These are phyloP conservation scores for Colletotrichum sp. DNA, from an alignment of 2,329 filamentous ascomycete genomes.

Conservation along the genomic window DNA sequence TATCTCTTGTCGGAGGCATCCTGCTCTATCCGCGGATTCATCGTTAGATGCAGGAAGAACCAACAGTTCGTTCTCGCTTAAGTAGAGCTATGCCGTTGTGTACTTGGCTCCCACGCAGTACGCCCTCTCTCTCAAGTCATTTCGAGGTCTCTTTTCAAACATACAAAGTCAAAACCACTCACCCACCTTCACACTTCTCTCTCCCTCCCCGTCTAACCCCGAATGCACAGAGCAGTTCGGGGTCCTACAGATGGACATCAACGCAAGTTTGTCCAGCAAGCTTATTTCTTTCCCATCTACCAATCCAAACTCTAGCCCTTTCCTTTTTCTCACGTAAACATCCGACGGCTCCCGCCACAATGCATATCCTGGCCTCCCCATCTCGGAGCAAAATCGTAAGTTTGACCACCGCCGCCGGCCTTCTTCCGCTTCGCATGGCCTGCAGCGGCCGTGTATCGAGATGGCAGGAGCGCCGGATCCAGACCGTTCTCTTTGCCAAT, in stretches of 20 bases:
- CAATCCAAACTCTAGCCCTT: not conserved
- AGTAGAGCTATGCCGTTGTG: not conserved
- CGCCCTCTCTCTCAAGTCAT: not conserved
- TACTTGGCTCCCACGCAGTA: not conserved
- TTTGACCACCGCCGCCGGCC: not conserved
- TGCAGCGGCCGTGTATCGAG: slow-evolving; percentile 1
- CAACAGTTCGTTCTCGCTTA: not conserved
- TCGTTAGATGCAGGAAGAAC: not conserved
- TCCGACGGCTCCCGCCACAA: not conserved
- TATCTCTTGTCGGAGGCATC: not conserved
- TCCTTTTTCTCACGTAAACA: not conserved
- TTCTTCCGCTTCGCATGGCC: not conserved
- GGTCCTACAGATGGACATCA: not conserved
- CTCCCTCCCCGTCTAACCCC: not conserved
- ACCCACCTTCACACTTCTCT: not conserved
- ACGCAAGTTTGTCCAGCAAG: slow-evolving; percentile 8
- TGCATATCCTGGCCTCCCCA: not conserved
- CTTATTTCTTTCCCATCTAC: not conserved
- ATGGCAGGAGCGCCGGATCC: not conserved
- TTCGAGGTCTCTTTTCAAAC: not conserved
- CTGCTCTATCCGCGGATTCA: not conserved
- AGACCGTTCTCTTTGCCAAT: not conserved
- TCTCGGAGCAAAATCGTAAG: slow-evolving; percentile 4
- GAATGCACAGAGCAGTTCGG: not conserved
- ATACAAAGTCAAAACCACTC: not conserved